Evolutionary conservation across 1,284 basidiomycete genomes (phyloP).

Genomic region (Ceratobasidium sp.): DNA sequence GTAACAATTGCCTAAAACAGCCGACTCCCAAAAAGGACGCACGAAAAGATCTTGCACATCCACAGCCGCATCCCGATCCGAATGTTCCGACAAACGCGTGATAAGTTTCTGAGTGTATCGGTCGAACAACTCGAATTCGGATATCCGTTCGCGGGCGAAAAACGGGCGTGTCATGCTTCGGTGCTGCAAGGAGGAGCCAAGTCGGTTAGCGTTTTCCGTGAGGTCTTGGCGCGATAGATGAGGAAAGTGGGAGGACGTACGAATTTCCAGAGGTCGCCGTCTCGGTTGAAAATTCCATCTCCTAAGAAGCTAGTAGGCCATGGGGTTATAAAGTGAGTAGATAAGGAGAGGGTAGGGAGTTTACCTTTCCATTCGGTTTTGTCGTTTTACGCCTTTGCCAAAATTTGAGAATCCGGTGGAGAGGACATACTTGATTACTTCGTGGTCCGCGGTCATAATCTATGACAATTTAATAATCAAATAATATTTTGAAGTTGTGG

Average conservation of each 20-base stretch:
- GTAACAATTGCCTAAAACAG: constrained; percentile 18
- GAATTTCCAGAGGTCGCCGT: constrained; percentile 56
- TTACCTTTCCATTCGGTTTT: not conserved
- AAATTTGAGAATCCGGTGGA: constrained; percentile 45
- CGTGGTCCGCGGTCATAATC: constrained; percentile 46
- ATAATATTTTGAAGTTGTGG: not conserved
- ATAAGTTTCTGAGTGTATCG: constrained; percentile 60
- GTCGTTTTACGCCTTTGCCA: constrained; percentile 39
- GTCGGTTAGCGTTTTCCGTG: constrained; percentile 52
- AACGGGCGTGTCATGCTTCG: constrained; percentile 65
- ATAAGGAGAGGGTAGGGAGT: not conserved
- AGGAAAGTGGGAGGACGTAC: constrained; percentile 33
- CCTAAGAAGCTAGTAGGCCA: constrained; percentile 60
- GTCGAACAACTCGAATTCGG: constrained; percentile 64
- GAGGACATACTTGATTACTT: constrained; percentile 44
- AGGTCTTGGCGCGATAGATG: not conserved
- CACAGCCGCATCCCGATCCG: constrained; percentile 59
- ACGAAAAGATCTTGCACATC: constrained; percentile 57
- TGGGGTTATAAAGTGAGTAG: not conserved
- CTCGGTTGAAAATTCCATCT: constrained; percentile 69
- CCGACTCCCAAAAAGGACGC: not conserved
- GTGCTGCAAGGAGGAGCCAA: constrained; percentile 54
- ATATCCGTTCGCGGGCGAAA: not conserved
- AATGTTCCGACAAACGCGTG: constrained; percentile 56
- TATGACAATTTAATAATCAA: not conserved